These are phyloP conservation scores for Cystobasidium pallidum DNA, from an alignment of 1,284 basidiomycete species.

Conservation along the genomic window DNA sequence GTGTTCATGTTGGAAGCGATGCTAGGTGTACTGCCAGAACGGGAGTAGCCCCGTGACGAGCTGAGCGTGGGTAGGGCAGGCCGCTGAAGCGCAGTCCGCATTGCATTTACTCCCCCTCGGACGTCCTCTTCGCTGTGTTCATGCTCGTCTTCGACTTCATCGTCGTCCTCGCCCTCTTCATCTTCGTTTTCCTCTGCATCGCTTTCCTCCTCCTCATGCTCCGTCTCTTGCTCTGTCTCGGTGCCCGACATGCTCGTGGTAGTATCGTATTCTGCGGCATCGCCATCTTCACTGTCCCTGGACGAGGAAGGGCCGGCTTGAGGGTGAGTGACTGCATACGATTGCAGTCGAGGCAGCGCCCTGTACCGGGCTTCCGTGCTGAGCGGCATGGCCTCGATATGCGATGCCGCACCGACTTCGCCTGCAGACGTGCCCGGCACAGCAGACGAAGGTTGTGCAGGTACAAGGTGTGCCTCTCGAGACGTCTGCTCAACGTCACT, in stretches of 20 bases:
- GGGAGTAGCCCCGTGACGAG: conserved; percentile 27
- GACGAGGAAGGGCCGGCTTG: neutral
- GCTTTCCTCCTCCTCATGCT: conserved; percentile 26
- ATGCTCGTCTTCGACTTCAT: conserved; percentile 31
- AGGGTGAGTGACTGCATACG: conserved; percentile 27
- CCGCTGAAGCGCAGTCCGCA: conserved; percentile 18
- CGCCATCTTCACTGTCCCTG: conserved; percentile 18
- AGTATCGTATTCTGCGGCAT: conserved; percentile 23
- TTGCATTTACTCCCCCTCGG: conserved; percentile 30
- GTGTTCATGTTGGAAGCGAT: neutral
- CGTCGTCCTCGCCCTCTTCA: conserved; percentile 34
- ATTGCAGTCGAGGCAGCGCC: conserved; percentile 30
- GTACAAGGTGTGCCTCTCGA: neutral
- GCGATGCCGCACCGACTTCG: neutral
- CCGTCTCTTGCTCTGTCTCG: conserved; percentile 31
- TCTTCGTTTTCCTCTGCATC: conserved; percentile 32
- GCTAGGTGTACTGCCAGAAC: conserved; percentile 27
- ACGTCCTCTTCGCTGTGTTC: conserved; percentile 38
- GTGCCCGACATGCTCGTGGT: conserved; percentile 39
- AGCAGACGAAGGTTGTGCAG: neutral
- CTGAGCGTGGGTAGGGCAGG: conserved; percentile 40
- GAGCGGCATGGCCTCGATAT: neutral
- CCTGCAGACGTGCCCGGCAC: neutral
- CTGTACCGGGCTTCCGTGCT: conserved; percentile 32
- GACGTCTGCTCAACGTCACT: neutral